These are phyloP conservation scores for Citrus trifoliata DNA, from an alignment of 345 rosid species.

Conservation along the genomic window DNA sequence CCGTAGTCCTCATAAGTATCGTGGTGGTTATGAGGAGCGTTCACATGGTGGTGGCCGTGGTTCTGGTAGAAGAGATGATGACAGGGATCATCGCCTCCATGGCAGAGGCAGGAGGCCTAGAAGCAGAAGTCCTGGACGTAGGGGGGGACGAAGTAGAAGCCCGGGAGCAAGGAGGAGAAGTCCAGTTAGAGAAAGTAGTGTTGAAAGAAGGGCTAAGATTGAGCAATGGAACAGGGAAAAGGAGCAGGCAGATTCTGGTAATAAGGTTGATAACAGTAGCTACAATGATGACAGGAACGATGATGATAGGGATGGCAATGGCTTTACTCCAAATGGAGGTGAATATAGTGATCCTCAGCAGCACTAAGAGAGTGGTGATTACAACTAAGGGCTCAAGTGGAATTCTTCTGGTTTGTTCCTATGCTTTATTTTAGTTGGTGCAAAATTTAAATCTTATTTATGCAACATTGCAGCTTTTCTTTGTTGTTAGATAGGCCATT, in stretches of 20 bases:
- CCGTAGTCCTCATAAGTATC: slow-evolving; percentile 39
- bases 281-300: slow-evolving; percentile 12
- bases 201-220: slow-evolving; percentile 52
- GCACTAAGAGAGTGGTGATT: slow-evolving; percentile 9
- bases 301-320: slow-evolving; percentile 18
- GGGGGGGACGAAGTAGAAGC: slow-evolving; percentile 39
- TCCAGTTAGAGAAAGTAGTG: slow-evolving; percentile 49
- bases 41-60: slow-evolving; percentile 31
- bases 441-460: not conserved
- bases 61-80: slow-evolving; percentile 38
- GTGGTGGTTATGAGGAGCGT: slow-evolving; percentile 27
- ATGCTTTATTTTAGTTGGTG: not conserved
- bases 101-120: slow-evolving; percentile 45
- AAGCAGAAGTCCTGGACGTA: slow-evolving; percentile 43
- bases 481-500: slow-evolving; percentile 17
- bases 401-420: slow-evolving; percentile 13
- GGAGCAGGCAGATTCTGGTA: slow-evolving; percentile 26
- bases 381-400: not conserved
- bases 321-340: slow-evolving; percentile 17
- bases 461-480: not conserved
- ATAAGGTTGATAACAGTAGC: slow-evolving; percentile 10
- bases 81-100: slow-evolving; percentile 31
- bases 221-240: slow-evolving; percentile 64
- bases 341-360: slow-evolving; percentile 27
- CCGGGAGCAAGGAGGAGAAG: slow-evolving; percentile 41